These are phyloP conservation scores for Acacia confusa DNA, from an alignment of 306 rosid genomes.

Conservation along the genomic window DNA sequence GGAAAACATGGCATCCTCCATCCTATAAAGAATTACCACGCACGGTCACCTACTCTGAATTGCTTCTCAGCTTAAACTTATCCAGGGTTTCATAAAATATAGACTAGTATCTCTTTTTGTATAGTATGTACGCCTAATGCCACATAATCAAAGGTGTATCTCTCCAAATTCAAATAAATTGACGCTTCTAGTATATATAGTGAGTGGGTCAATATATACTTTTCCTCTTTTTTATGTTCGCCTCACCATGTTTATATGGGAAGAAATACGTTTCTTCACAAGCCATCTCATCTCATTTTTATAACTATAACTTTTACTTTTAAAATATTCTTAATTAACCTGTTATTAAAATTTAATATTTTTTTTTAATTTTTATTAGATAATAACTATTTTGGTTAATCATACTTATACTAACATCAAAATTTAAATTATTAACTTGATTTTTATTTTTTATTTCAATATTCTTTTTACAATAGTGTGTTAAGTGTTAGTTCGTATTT, in stretches of 20 bases:
- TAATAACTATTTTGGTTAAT: neutral
- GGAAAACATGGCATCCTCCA: neutral
- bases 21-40: neutral
- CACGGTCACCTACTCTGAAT: neutral
- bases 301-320: neutral
- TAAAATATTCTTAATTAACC: neutral
- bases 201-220: neutral
- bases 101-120: neutral
- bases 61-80: neutral
- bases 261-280: neutral
- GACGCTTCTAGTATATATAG: neutral
- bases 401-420: neutral
- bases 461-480: neutral
- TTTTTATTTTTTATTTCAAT: neutral
- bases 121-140: neutral
- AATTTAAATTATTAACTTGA: neutral
- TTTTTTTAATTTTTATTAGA: neutral
- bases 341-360: neutral
- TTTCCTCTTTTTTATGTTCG: neutral
- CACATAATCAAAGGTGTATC: neutral
- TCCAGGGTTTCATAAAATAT: neutral
- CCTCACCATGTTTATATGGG: neutral
- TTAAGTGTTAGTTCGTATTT: neutral
- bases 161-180: neutral
- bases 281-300: neutral